These are phyloP conservation scores for Septoria linicola DNA, from an alignment of 2,329 filamentous ascomycete species.

Conservation along the genomic window DNA sequence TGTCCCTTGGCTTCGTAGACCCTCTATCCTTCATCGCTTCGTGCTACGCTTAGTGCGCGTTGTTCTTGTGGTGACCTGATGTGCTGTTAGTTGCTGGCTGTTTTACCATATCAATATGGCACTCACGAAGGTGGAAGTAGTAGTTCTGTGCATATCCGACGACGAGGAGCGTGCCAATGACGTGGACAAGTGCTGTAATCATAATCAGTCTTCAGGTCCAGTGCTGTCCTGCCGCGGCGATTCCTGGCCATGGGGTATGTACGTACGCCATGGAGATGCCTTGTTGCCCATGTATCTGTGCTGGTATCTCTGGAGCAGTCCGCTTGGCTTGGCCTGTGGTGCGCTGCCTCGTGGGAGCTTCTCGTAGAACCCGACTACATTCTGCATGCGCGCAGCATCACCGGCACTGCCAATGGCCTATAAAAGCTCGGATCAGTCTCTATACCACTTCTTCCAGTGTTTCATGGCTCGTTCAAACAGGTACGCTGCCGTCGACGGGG, in stretches of 20 bases:
- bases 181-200: slow-evolving; percentile 76
- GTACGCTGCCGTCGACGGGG: not conserved
- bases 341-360: slow-evolving; percentile 92
- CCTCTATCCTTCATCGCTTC: slow-evolving; percentile 9
- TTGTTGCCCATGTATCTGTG: slow-evolving; percentile 91
- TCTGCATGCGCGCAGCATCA: slow-evolving; percentile 96
- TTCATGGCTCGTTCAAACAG: not conserved
- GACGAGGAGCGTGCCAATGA: slow-evolving; percentile 72
- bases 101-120: no score
- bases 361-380: slow-evolving; percentile 98
- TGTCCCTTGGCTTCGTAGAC: slow-evolving; percentile 11
- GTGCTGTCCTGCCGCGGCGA: not conserved
- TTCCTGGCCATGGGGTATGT: not conserved
- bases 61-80: slow-evolving; percentile 99
- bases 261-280: slow-evolving; percentile 81
- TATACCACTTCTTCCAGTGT: not conserved
- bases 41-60: slow-evolving; percentile 71
- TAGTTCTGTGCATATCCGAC: slow-evolving; percentile 97
- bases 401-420: slow-evolving; percentile 92
- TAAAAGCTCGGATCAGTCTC: slow-evolving; percentile 30
- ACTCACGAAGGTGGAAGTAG: slow-evolving; percentile 99
- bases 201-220: slow-evolving; percentile 9
- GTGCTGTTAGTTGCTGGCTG: slow-evolving; percentile 1
- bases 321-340: slow-evolving; percentile 76
- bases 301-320: slow-evolving; percentile 85